phyloP scores from a whole-genome alignment of 441 rosid genomes.

The Lepidium campestre region DNA sequence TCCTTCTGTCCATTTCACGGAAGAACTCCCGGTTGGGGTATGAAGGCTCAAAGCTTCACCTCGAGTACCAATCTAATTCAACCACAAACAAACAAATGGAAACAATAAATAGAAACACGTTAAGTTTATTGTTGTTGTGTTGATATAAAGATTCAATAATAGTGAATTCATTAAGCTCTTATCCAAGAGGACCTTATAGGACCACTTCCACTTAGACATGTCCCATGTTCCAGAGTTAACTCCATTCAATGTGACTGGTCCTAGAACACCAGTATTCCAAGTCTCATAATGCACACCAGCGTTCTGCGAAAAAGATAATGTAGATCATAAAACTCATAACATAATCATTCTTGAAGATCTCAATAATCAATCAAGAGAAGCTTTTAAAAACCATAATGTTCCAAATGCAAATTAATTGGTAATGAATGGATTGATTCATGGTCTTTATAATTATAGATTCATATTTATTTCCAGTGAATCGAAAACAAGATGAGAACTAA shows the following conservation, averaged over 20 bases:
- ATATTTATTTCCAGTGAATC: neutral
- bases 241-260: slow-evolving; percentile 52
- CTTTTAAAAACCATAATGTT: neutral
- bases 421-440: neutral
- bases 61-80: slow-evolving; percentile 43
- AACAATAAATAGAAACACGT: neutral
- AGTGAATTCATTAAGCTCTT: neutral
- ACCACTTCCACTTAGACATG: slow-evolving; percentile 63
- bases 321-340: neutral
- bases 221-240: slow-evolving; percentile 58
- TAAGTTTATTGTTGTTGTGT: neutral
- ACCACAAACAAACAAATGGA: neutral
- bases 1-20: slow-evolving; percentile 56
- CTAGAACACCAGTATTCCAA: slow-evolving; percentile 65
- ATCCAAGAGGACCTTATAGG: slow-evolving; percentile 47
- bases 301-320: slow-evolving; percentile 41
- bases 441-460: neutral
- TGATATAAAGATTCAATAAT: neutral
- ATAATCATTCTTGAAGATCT: neutral
- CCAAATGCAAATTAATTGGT: too few relatives aligned
- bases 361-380: neutral
- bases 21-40: slow-evolving; percentile 38
- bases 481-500: slow-evolving; percentile 27
- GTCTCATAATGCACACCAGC: slow-evolving; percentile 74
- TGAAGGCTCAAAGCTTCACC: slow-evolving; percentile 56